Evolutionary conservation across 116 monocot genomes (phyloP), one percentile per base, ranked within the genome.

Genomic region (Papilionanthe hybrid): DNA sequence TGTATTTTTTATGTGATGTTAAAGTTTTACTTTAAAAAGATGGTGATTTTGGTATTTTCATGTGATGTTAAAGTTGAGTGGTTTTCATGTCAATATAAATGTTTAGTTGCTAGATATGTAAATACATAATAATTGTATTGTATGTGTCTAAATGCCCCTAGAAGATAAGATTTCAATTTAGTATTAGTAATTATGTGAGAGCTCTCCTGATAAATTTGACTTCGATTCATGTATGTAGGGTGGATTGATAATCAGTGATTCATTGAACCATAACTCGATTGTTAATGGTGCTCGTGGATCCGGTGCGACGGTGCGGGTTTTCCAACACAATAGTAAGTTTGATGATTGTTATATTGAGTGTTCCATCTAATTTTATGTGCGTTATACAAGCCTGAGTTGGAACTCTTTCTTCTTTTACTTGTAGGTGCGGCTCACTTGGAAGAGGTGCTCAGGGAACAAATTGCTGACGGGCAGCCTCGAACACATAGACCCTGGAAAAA

Each of bases 261-360:
- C 93, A 9, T 76, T 99, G 72, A 99, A 99, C 80, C 99, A 99
- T 75, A 95, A 95, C 58, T 99, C 99, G 9, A 99, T 99, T 72
- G 93, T 95, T 55, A 95, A 95, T 85, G 99, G 99, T 84, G 87
- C 95, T 81, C 86, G 93, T 55, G 99, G 93, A 66, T 99, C 99
- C 18, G 93, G 95, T 82, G 93, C 99, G 30, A 82, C 87, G 19
- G 89, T 99, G 30, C 86, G 89, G 13, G 91, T 95, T 86, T 95
- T 99, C 81, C 91, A 87, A 86, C 93, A 95, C 79, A 99, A 99
- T 66, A 82, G 99, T 95, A 84, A 85, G 90, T 77, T 75, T 56
- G 45, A 20, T 30, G 69, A 37, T 32, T 32, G 5, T 18, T 69
- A 3, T 17, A 8, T 13, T 5, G 37, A 69, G 50, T 29, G 20